Conservation (phyloP, 352 stramenopile species). For the Pythium sp. region DNA sequence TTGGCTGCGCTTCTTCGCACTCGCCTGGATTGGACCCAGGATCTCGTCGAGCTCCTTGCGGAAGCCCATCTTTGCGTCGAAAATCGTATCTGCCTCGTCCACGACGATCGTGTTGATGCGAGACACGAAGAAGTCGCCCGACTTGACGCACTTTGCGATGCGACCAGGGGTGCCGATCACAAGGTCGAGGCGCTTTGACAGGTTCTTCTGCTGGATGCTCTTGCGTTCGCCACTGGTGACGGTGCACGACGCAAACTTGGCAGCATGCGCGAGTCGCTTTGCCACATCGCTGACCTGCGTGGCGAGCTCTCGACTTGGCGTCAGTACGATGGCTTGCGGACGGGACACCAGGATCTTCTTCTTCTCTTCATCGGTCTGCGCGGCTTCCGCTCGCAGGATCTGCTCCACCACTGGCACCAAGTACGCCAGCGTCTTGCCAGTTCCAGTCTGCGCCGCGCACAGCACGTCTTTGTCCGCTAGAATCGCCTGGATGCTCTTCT, state of each 20-base stretch:
- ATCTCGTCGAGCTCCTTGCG: slow-evolving; percentile 69
- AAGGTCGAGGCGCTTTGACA: slow-evolving; percentile 50
- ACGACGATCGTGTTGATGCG: slow-evolving; percentile 62
- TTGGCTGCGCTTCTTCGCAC: slow-evolving; percentile 50
- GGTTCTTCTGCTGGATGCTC: slow-evolving; percentile 57
- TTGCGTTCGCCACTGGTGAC: slow-evolving; percentile 71
- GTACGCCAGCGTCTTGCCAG: slow-evolving; percentile 68
- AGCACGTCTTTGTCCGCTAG: slow-evolving; percentile 38
- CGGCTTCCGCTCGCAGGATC: slow-evolving; percentile 38
- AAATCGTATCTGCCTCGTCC: slow-evolving; percentile 79
- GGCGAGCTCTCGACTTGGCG: slow-evolving; percentile 69
- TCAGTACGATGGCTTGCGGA: slow-evolving; percentile 50
- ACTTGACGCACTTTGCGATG: slow-evolving; percentile 68
- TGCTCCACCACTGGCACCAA: slow-evolving; percentile 56
- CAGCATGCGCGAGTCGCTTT: slow-evolving; percentile 60
- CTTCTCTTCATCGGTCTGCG: slow-evolving; percentile 17
- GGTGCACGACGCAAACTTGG: slow-evolving; percentile 63
- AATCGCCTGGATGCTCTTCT: slow-evolving; percentile 48
- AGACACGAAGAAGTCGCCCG: slow-evolving; percentile 77
- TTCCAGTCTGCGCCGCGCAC: slow-evolving; percentile 65
- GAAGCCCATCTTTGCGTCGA: slow-evolving; percentile 85
- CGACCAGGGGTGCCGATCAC: slow-evolving; percentile 76
- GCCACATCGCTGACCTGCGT: slow-evolving; percentile 66
- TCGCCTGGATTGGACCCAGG: slow-evolving; percentile 58
- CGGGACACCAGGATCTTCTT: slow-evolving; percentile 28